phyloP scores from a whole-genome alignment of 768 basidiomycete genomes.

The Rubroboletus satanas region DNA sequence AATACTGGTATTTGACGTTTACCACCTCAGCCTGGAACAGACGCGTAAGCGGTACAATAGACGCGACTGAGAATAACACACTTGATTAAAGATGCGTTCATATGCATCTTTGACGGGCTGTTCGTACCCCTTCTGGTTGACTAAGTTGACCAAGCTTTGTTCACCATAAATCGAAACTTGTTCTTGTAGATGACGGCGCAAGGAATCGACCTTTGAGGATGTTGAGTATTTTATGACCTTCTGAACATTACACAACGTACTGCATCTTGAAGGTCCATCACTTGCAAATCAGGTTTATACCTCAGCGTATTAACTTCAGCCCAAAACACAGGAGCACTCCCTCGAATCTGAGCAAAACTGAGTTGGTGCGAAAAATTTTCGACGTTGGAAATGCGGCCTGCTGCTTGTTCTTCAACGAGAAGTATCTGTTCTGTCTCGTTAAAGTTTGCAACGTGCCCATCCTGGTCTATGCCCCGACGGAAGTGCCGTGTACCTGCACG shows the following conservation, averaged over 20 bases:
- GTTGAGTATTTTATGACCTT: constrained; percentile 1
- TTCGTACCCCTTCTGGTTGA: constrained; percentile 93
- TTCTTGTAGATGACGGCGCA: constrained; percentile 69
- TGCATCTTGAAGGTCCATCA: constrained; percentile 90
- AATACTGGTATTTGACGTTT: constrained; percentile 84
- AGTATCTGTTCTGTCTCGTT: constrained; percentile 97
- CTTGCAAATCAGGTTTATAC: constrained; percentile 93
- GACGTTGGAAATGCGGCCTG: constrained; percentile 35
- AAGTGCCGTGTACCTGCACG: constrained; percentile 98
- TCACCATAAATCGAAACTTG: constrained; percentile 73
- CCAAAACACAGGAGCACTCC: constrained; percentile 94
- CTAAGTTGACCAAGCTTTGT: constrained; percentile 80
- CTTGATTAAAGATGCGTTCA: constrained; percentile 70
- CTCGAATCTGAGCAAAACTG: constrained; percentile 91
- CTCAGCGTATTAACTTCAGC: constrained; percentile 92
- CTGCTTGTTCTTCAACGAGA: constrained; percentile 60
- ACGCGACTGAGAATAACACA: constrained; percentile 26
- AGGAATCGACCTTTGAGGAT: constrained; percentile 55
- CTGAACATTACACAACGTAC: constrained; percentile 42
- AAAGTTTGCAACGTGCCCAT: constrained; percentile 93
- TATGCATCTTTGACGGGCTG: constrained; percentile 93
- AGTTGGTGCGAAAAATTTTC: constrained; percentile 58
- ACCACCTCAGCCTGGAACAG: constrained; percentile 52
- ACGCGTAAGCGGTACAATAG: not conserved
- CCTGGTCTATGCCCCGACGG: constrained; percentile 83